These are phyloP conservation scores for Starmerella kuoi DNA, from an alignment of 805 yeast species.

Conservation along the genomic window DNA sequence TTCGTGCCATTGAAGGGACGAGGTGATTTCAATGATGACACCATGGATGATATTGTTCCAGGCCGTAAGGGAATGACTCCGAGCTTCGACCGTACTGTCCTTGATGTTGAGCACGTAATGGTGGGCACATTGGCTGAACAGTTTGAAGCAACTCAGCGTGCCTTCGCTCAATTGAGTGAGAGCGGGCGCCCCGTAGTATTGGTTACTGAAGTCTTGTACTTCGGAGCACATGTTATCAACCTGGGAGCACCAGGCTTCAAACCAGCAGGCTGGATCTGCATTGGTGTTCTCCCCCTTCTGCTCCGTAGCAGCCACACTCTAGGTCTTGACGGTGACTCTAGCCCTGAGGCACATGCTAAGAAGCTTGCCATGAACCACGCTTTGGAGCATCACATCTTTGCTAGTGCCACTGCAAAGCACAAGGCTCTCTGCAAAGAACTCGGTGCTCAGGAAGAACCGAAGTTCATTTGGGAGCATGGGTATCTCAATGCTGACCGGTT, in stretches of 20 bases:
- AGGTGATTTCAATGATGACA: neutral
- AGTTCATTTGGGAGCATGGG: conserved; percentile 2
- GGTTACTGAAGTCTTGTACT: neutral
- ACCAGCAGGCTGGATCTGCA: conserved; percentile 2
- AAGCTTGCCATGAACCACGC: conserved; percentile 1
- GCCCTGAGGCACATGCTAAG: conserved; percentile 1
- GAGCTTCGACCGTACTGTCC: neutral
- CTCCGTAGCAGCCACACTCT: neutral
- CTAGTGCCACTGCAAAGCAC: neutral
- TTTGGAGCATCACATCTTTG: neutral
- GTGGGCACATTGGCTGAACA: conserved; percentile 1
- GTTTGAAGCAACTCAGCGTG: neutral
- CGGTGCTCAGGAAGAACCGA: neutral
- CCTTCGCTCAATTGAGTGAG: neutral
- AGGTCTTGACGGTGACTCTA: neutral
- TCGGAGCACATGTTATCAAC: neutral
- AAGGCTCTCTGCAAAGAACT: neutral
- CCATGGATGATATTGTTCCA: conserved; percentile 1
- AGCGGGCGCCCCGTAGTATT: conserved; percentile 2
- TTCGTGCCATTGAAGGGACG: neutral
- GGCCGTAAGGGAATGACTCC: conserved; percentile 1
- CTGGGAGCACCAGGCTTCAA: conserved; percentile 1
- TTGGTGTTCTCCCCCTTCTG: neutral
- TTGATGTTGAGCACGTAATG: conserved; percentile 1
- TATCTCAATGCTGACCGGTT: neutral